Evolutionary conservation across 2,329 filamentous ascomycete genomes (phyloP).

Genomic region (Sporothrix globosa): DNA sequence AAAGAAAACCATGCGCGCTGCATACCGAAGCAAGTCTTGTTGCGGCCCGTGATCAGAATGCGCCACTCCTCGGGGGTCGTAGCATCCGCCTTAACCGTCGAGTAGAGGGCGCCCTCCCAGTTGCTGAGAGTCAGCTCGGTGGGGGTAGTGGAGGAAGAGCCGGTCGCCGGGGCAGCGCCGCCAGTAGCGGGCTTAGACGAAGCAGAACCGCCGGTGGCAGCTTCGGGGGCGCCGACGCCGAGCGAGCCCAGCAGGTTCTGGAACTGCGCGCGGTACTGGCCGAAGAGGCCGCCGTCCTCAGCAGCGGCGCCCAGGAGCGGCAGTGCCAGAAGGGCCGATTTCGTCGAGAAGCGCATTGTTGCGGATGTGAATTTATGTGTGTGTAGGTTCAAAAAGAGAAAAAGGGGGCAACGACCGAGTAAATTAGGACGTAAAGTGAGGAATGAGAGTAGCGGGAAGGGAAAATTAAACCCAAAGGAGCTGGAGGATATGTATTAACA

Average conservation of each 20-base stretch:
- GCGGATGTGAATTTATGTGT: neutral
- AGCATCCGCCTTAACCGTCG: constrained; percentile 61
- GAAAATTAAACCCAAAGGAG: constrained; percentile 12
- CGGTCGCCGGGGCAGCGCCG: constrained; percentile 39
- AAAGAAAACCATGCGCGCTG: neutral
- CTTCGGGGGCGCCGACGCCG: constrained; percentile 48
- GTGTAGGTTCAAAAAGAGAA: neutral
- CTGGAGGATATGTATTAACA: constrained; percentile 13
- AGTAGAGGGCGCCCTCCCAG: constrained; percentile 70
- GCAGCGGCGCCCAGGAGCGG: constrained; percentile 60
- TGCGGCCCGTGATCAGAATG: constrained; percentile 72
- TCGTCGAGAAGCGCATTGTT: constrained; percentile 62
- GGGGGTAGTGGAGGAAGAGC: constrained; percentile 47
- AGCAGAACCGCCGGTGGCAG: constrained; percentile 11
- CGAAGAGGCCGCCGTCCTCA: constrained; percentile 50
- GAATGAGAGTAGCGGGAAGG: constrained; percentile 10
- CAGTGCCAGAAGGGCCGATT: constrained; percentile 56
- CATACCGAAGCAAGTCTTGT: constrained; percentile 74
- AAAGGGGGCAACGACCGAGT: neutral
- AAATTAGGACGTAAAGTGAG: constrained; percentile 11
- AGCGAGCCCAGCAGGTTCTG: constrained; percentile 64
- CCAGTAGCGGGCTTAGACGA: constrained; percentile 53
- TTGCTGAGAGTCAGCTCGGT: constrained; percentile 63
- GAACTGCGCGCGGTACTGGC: constrained; percentile 65
- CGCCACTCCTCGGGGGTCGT: constrained; percentile 74